Evolutionary conservation across 441 rosid species (phyloP).

Genomic region (Populus hybrid): DNA sequence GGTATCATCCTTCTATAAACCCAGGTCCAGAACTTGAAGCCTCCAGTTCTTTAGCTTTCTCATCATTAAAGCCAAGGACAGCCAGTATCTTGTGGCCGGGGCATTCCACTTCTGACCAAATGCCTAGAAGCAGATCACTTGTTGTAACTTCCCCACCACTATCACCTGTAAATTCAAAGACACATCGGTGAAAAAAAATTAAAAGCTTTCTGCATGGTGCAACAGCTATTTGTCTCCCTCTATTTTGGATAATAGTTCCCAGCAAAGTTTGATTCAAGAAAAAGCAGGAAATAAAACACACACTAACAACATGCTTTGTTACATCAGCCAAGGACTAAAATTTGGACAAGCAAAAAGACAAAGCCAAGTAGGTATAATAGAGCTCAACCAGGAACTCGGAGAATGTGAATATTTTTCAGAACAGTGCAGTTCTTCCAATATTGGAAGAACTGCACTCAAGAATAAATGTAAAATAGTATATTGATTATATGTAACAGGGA

Average conservation of each 20-base stretch:
- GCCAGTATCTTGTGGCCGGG: constrained; percentile 71
- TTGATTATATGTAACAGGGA: neutral
- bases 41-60: constrained; percentile 61
- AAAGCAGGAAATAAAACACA: neutral
- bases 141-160: constrained; percentile 62
- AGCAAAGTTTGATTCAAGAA: neutral
- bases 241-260: neutral
- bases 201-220: neutral
- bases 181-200: neutral
- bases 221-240: neutral
- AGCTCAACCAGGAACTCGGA: neutral
- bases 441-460: neutral
- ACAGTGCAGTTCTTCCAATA: neutral
- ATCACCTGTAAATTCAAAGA: constrained; percentile 43
- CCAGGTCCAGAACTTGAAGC: constrained; percentile 49
- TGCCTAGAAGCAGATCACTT: constrained; percentile 60
- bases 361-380: neutral
- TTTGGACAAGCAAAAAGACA: neutral
- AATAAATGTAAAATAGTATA: neutral
- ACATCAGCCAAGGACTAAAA: neutral
- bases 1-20: constrained; percentile 38
- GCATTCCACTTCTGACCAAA: constrained; percentile 76
- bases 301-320: neutral
- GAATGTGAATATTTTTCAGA: neutral
- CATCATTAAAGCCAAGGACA: constrained; percentile 66